Evolutionary conservation across 1,139 yeast species (phyloP), one percentile per base, ranked within the genome.

Genomic region (Meyerozyma sp.): DNA sequence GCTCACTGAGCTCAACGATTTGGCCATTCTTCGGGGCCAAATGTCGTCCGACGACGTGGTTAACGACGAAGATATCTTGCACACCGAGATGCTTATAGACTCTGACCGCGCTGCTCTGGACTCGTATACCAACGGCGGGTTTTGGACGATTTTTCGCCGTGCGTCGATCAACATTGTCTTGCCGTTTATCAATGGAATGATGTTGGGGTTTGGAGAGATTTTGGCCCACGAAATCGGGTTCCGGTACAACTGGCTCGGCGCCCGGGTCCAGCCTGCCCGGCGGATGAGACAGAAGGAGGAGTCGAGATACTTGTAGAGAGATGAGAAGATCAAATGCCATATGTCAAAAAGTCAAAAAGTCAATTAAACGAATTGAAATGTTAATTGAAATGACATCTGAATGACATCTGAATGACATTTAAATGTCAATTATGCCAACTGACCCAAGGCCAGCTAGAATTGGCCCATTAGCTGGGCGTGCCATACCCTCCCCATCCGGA

Each of bases 121-220:
- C 8, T 29, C 16, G 13, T 8, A 29, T 29, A 8, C 11, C 28
- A 8, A 29, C 13, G 57, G 62, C 16, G 36, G 36, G 3, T 28
- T 55, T 5, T 68, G 71, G 68, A 62, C 61, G 4, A 61, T 78
- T 32, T 41, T 78, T 36, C 64, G 70, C 44, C 72, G 75, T 34
- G 71, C 84, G 18, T 79, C 90, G 3, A 82, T 93, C 50, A 91
- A 93, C 55, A 65, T 91, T 53, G 63, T 90, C 4, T 68, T 93
- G 41, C 98, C 98, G 2, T 90, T 93, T 57, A 71, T 93, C 49
- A 93, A 93, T 59, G 98, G 98, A 9, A 72, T 93, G 68, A 91
- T 91, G 96, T 76, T 93, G 48, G 98, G 98, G 0, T 89, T 91
- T 62, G 98, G 98, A 1, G 98, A 93, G 66, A 84, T 93, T 21